Evolutionary conservation across 805 yeast genomes (phyloP), one percentile per base, ranked within the genome.

Genomic region (Cephaloascus fragrans): DNA sequence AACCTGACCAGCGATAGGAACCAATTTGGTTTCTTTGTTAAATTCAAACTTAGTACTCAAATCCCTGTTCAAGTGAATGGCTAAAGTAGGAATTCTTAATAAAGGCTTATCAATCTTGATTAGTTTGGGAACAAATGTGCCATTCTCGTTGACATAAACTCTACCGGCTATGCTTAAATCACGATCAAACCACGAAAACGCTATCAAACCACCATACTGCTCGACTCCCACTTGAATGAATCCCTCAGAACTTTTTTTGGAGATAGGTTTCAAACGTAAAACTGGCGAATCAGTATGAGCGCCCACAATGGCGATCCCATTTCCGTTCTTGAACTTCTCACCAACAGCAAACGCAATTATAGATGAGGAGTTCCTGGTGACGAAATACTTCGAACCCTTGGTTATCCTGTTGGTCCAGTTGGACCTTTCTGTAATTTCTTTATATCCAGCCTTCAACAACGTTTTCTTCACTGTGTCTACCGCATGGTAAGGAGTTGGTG

Each of bases 141-240:
- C 81, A 4, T 59, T 46, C 3, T 56, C 61, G 32, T 62, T 69
- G 15, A 85, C 82, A 54, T 80, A 80, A 1, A 90, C 95, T 47
- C 97, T 71, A 14, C 98, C 98, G 6, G 97, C 97, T 43, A 88
- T 65, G 31, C 90, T 73, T 49, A 93, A 70, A 57, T 90, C 97
- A 43, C 97, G 77, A 58, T 90, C 98, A 53, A 93, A 90, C 97
- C 97, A 90, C 4, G 96, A 77, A 55, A 86, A 96, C 78, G 97
- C 93, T 40, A 89, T 79, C 37, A 96, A 93, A 28, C 97, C 97
- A 41, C 98, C 97, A 53, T 90, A 90, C 37, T 81, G 75, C 59
- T 93, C 97, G 8, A 93, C 95, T 31, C 96, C 97, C 16, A 93
- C 77, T 57, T 89, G 96, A 40, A 77, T 71, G 51, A 78, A 90